A percentile compares a stretch with the other conserved stretches of the same genome.
phyloP scores from a whole-genome alignment of 2,329 filamentous ascomycete genomes.

The Fusarium mundagurra region DNA sequence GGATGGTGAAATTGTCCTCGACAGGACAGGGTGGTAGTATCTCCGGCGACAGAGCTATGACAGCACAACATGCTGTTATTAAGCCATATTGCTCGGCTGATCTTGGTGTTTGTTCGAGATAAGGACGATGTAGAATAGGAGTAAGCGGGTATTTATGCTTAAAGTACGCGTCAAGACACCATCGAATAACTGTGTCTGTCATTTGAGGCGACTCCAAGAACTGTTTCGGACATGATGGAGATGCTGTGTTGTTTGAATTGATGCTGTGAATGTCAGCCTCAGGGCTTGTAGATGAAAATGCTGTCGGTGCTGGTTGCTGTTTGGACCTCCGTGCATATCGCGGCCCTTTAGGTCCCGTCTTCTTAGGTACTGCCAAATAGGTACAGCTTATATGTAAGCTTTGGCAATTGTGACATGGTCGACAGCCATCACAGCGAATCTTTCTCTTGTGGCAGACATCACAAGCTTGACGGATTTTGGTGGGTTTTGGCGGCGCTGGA shows the following conservation, averaged over 20 bases:
- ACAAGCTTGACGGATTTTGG: constrained; percentile 41
- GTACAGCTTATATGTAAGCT: constrained; percentile 34
- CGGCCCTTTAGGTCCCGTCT: constrained; percentile 42
- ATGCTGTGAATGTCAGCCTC: not conserved
- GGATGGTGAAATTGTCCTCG: constrained; percentile 14
- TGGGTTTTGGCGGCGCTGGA: not conserved
- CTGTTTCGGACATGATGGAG: fast-evolving
- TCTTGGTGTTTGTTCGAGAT: constrained; percentile 11
- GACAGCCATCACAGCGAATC: constrained; percentile 43
- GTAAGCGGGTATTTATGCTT: constrained; percentile 49
- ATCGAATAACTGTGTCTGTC: constrained; percentile 24
- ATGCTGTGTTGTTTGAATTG: fast-evolving
- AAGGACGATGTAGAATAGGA: constrained; percentile 43
- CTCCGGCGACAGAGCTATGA: constrained; percentile 44
- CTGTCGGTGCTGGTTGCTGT: not conserved
- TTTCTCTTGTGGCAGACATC: constrained; percentile 46
- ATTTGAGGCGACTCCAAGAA: constrained; percentile 13
- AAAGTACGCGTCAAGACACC: constrained; percentile 47
- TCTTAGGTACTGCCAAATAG: constrained; percentile 45
- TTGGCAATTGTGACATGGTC: constrained; percentile 44
- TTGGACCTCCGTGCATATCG: not conserved
- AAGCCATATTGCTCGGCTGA: constrained; percentile 42
- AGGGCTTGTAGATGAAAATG: not conserved
- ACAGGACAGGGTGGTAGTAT: constrained; percentile 23
- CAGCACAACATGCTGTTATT: constrained; percentile 43